Evolutionary conservation across 1,284 basidiomycete genomes (phyloP), one percentile per base, ranked within the genome.

Genomic region (Dichomitus squalens): DNA sequence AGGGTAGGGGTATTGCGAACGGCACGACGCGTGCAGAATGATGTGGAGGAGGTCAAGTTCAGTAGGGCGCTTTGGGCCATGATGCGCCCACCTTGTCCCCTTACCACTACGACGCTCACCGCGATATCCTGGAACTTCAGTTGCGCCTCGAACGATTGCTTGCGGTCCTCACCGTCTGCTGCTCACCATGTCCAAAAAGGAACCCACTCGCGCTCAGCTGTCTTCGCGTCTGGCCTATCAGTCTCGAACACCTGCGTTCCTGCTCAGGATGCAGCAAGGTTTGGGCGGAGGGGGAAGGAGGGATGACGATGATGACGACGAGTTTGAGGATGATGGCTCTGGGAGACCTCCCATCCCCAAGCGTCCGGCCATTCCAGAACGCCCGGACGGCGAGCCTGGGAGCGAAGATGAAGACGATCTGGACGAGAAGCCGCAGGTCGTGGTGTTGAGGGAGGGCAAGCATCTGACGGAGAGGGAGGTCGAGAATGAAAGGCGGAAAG

Each of bases 351-450:
- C 88, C 11, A 91, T 91, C 48, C 90, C 87, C n/a, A 77, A 79
- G 61, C 83, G 88, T 27, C 88, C 88, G 40, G 72, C 84, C n/a
- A 88, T 90, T 23, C 87, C 88, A 20, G 78, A 85, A 64, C 80
- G 90, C 33, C 87, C 87, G 0, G 83, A 79, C 25, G 85, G 86
- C 59, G 85, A 93, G 63, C 85, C 84, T 40, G 89, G 89, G 43
- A 90, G 86, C 66, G 86, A 79, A 20, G 86, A 85, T 59, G 93
- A 93, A 55, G 90, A 93, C 50, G 82, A 80, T 18, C 84, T 72
- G 0, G 93, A 95, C 64, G 93, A 95, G 73, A 86, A 82, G 63
- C 93, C 93, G 7, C 90, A 92, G 70, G 85, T 95, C 3, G 90
- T 95, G 1, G 93, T 95, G 8, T 70, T 95, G 64, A 91, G 83